phyloP scores from a whole-genome alignment of 1,284 basidiomycete species.

The Neolentinus lepideus region DNA sequence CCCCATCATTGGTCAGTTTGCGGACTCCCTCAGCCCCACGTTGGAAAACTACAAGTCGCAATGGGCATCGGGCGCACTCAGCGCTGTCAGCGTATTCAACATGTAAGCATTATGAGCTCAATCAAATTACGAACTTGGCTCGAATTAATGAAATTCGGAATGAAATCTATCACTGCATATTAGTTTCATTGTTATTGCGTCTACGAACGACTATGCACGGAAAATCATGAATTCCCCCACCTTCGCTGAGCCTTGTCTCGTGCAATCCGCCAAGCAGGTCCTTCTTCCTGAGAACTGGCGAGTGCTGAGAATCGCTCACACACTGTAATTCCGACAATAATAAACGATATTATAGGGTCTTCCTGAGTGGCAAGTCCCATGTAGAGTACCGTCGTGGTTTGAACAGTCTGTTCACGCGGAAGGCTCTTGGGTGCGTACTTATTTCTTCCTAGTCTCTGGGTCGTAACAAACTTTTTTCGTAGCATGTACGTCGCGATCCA shows the following conservation, averaged over 20 bases:
- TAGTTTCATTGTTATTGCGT: conserved; percentile 96
- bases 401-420: conserved; percentile 91
- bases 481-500: conserved; percentile 88
- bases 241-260: conserved; percentile 90
- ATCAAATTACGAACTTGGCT: not conserved
- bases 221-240: conserved; percentile 91
- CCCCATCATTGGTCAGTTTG: conserved; percentile 90
- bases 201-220: conserved; percentile 84
- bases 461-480: conserved; percentile 5
- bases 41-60: conserved; percentile 87
- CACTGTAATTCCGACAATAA: not conserved
- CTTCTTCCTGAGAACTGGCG: conserved; percentile 90
- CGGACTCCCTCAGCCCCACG: conserved; percentile 82
- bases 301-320: conserved; percentile 12
- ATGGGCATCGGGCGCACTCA: conserved; percentile 82
- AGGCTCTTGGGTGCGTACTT: conserved; percentile 66
- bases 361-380: conserved; percentile 91
- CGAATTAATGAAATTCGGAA: conserved; percentile 1
- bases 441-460: not conserved
- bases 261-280: conserved; percentile 88
- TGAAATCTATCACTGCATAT: not conserved
- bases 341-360: conserved; percentile 61
- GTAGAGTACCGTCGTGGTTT: conserved; percentile 92
- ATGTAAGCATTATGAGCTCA: conserved; percentile 54
- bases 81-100: conserved; percentile 90